Base-by-base conservation (phyloP, 2,329 filamentous ascomycete genomes). In the Plectosphaerella sp. region DNA sequence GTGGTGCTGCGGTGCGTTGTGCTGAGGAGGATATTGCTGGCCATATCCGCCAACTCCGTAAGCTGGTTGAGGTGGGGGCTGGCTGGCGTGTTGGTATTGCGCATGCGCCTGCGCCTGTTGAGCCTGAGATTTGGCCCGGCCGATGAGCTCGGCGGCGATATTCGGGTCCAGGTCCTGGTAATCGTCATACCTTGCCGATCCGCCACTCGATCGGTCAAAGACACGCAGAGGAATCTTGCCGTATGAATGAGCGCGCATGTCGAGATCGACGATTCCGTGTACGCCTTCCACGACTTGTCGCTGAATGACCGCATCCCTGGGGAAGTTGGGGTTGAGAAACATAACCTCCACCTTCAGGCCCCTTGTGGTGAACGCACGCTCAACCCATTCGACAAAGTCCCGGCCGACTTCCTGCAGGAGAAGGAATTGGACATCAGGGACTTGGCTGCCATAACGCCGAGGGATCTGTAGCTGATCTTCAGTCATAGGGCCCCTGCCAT, bases 381-480 rank as follows among this genome's bases (percentile, higher is more conserved):
- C 88, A 11, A 96, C 86, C 80, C 89, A 96, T 49, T 78, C 78
- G 48, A 96, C 84, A 62, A 96, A 97, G 52, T 90, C 86, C 54
- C 87, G 78, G 54, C 87, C 83, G 12, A 95, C 79, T 59, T 91
- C 85, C 57, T 93, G 86, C 45, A 93, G 76, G 5, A 95, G 80
- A 25, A 97, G 82, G 28, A 97, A 83, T 66, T 97, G 91, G 15
- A 97, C 88, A 61, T 97, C 91, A 3, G 93, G 92, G 20, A 97
- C 85, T 57, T 94, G 84, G 52, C 80, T 75, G 5, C 89, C 84
- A 53, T 84, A 82, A 52, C 91, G 80, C 52, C 85, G 82, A 43
- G 91, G 89, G 8, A 96, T 80, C 28, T 88, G 86, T 12, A 91
- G 74, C 36, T 82, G 74, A 56, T 88, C 83, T 35, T 75, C 53